phyloP scores from a whole-genome alignment of 345 rosid genomes.

The Lenwebbia sp. region DNA sequence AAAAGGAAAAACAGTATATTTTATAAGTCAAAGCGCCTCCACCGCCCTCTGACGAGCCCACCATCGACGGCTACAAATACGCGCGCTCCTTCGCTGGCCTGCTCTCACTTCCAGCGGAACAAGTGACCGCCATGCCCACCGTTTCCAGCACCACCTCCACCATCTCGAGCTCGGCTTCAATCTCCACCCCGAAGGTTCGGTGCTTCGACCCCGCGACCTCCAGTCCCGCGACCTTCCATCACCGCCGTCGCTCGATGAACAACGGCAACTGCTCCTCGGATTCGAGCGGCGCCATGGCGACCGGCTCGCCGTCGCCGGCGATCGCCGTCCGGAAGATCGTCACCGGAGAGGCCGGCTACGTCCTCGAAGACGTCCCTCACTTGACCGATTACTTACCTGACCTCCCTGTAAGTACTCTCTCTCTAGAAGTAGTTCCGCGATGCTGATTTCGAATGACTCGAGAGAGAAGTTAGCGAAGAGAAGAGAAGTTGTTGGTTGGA shows the following conservation, averaged over 20 bases:
- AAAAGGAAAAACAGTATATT: neutral
- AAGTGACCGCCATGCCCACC: neutral
- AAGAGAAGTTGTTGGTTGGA: neutral
- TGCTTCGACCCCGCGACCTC: constrained; percentile 29
- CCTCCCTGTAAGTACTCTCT: constrained; percentile 21
- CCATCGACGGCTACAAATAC: constrained; percentile 12
- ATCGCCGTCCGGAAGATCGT: constrained; percentile 17
- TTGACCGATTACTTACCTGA: constrained; percentile 29
- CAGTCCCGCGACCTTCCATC: neutral
- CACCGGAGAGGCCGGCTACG: constrained; percentile 24
- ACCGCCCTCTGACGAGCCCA: neutral
- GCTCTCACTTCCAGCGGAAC: neutral
- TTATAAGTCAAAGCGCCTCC: neutral
- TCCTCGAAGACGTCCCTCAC: constrained; percentile 49
- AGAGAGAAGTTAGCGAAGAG: neutral
- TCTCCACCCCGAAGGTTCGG: constrained; percentile 13
- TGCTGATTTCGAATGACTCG: neutral
- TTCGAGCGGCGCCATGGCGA: neutral
- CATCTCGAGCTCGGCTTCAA: constrained; percentile 26
- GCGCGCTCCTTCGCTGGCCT: neutral
- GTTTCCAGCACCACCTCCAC: neutral
- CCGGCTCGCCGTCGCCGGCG: neutral
- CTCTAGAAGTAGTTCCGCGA: neutral
- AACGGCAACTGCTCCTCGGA: neutral
- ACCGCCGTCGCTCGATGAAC: neutral